phyloP scores from a whole-genome alignment of 495 filamentous ascomycete genomes.

The Aspergillus saccharolyticus region DNA sequence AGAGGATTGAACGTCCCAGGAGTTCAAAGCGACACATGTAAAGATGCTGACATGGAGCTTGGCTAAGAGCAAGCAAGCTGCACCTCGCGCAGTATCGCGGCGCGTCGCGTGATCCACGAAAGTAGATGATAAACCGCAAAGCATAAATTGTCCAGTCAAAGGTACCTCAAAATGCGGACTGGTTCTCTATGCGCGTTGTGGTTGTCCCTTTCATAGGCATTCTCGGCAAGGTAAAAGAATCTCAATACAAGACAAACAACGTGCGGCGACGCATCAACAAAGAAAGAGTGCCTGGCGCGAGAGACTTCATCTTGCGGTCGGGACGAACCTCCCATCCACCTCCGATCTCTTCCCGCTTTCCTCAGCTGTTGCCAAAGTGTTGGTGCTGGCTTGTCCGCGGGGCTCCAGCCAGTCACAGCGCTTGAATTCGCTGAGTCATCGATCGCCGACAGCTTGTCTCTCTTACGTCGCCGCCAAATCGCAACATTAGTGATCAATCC shows the following conservation, averaged over 20 bases:
- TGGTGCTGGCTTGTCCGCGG: conserved; percentile 5
- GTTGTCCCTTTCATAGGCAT: not conserved
- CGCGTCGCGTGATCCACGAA: conserved; percentile 4
- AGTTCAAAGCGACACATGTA: conserved; percentile 52
- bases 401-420: conserved; percentile 14
- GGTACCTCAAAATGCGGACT: too few relatives aligned
- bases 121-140: not conserved
- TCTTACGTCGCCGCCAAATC: conserved; percentile 37
- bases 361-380: not conserved
- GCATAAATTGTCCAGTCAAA: too few relatives aligned
- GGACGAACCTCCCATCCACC: not conserved
- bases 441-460: conserved; percentile 20
- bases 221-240: not conserved
- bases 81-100: not conserved
- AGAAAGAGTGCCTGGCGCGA: not conserved
- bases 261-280: not conserved
- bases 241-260: not conserved
- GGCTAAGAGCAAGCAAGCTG: conserved; percentile 5
- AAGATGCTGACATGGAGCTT: conserved; percentile 1
- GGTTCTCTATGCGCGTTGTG: too few relatives aligned
- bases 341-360: not conserved
- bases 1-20: conserved; percentile 42
- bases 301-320: not conserved
- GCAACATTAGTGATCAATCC: conserved; percentile 9
- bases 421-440: conserved; percentile 8